phyloP scores from a whole-genome alignment of 1,139 yeast species.

The Pichia sp. region DNA sequence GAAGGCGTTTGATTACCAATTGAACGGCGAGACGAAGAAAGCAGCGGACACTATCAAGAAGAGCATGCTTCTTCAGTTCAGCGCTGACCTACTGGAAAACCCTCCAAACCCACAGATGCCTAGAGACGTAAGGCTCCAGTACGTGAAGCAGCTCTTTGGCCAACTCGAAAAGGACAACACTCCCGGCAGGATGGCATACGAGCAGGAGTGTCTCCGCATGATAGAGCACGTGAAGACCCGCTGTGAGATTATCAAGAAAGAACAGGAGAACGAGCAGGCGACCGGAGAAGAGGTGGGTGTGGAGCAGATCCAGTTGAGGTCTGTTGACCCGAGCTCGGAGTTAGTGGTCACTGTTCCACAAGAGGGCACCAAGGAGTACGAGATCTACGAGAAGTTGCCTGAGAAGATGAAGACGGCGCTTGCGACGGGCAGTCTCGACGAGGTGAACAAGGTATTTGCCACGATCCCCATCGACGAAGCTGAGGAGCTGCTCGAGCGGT shows the following conservation, averaged over 20 bases:
- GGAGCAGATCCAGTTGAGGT: conserved; percentile 79
- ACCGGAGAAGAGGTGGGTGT: conserved; percentile 41
- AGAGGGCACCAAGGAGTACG: conserved; percentile 49
- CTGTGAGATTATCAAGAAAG: conserved; percentile 61
- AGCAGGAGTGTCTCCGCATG: conserved; percentile 69
- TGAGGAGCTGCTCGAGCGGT: conserved; percentile 65
- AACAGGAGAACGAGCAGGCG: conserved; percentile 33
- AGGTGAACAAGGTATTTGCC: conserved; percentile 79
- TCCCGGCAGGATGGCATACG: conserved; percentile 64
- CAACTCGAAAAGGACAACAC: conserved; percentile 53
- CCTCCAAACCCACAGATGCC: conserved; percentile 22
- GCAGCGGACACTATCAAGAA: conserved; percentile 72
- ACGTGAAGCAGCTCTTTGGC: conserved; percentile 66
- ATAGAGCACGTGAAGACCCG: conserved; percentile 68
- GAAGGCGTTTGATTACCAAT: conserved; percentile 85
- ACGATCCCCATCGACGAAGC: conserved; percentile 75
- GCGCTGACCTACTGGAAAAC: conserved; percentile 43
- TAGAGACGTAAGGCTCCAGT: conserved; percentile 38
- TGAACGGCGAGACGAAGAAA: conserved; percentile 50
- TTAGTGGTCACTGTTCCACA: conserved; percentile 69
- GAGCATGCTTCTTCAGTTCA: conserved; percentile 75
- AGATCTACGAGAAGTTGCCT: conserved; percentile 56
- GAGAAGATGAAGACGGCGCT: conserved; percentile 69
- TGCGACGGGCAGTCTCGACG: conserved; percentile 66
- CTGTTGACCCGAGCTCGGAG: conserved; percentile 80